phyloP scores from a whole-genome alignment of 1,284 basidiomycete species.

The Meira nashicola region DNA sequence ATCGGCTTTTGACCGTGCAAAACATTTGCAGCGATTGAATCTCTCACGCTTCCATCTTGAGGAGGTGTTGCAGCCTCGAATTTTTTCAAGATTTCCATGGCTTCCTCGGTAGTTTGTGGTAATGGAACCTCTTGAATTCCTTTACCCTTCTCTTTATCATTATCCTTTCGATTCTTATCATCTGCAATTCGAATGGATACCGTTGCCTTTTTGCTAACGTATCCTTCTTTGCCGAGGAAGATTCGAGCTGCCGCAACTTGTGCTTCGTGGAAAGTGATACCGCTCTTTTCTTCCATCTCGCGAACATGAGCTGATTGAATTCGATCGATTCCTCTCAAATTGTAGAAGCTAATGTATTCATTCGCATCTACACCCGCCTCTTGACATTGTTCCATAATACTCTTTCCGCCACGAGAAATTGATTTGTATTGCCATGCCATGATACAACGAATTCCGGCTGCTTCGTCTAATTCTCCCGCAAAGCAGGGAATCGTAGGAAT shows the following conservation, averaged over 20 bases:
- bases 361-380: conserved; percentile 73
- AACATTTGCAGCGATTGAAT: conserved; percentile 59
- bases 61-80: conserved; percentile 19
- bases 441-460: conserved; percentile 63
- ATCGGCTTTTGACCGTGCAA: conserved; percentile 16
- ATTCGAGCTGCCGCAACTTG: conserved; percentile 79
- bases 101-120: conserved; percentile 38
- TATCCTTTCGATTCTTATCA: conserved; percentile 13
- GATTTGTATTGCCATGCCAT: conserved; percentile 65
- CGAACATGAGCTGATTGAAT: conserved; percentile 66
- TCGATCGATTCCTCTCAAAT: conserved; percentile 75
- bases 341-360: conserved; percentile 75
- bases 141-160: conserved; percentile 16
- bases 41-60: conserved; percentile 57
- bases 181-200: conserved; percentile 23
- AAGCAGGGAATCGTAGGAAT: conserved; percentile 62
- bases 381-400: conserved; percentile 64
- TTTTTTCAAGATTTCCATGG: conserved; percentile 24
- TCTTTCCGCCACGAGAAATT: conserved; percentile 78
- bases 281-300: conserved; percentile 62
- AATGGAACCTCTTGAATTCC: conserved; percentile 25
- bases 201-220: conserved; percentile 40
- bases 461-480: conserved; percentile 19
- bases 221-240: conserved; percentile 65
- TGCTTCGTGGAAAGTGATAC: conserved; percentile 74